Conservation (phyloP, 331 rosid genomes). For the Pyrus hybrid region DNA sequence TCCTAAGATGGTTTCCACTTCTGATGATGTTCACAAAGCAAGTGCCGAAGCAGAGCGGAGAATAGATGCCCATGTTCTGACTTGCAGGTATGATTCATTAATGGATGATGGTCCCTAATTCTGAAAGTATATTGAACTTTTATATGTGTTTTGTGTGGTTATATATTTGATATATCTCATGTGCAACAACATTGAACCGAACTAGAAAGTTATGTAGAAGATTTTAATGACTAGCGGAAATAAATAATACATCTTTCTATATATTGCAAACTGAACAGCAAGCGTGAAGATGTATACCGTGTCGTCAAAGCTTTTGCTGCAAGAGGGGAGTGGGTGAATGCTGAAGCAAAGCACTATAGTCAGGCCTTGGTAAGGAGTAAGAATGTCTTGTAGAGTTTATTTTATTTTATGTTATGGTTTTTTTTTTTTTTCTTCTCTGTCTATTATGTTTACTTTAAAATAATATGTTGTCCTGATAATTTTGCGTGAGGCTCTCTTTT, state of each 20-base stretch:
- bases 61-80: conserved; percentile 64
- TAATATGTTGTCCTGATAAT: neutral
- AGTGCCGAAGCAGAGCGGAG: conserved; percentile 88
- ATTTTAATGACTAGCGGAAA: neutral
- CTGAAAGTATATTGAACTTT: neutral
- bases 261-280: conserved; percentile 41
- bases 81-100: conserved; percentile 53
- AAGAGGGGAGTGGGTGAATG: conserved; percentile 60
- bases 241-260: conserved; percentile 13
- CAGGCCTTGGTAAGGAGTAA: conserved; percentile 54
- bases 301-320: conserved; percentile 66
- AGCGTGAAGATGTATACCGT: conserved; percentile 86
- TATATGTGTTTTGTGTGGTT: neutral
- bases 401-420: neutral
- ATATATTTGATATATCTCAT: neutral
- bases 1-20: conserved; percentile 62
- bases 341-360: conserved; percentile 60
- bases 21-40: conserved; percentile 69
- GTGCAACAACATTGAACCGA: neutral
- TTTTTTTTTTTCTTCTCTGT: accelerated
- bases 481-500: neutral
- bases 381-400: neutral
- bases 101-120: neutral
- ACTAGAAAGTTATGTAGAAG: neutral
- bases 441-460: neutral